Conservation (phyloP, 805 yeast species). For the Torulaspora delbrueckii region DNA sequence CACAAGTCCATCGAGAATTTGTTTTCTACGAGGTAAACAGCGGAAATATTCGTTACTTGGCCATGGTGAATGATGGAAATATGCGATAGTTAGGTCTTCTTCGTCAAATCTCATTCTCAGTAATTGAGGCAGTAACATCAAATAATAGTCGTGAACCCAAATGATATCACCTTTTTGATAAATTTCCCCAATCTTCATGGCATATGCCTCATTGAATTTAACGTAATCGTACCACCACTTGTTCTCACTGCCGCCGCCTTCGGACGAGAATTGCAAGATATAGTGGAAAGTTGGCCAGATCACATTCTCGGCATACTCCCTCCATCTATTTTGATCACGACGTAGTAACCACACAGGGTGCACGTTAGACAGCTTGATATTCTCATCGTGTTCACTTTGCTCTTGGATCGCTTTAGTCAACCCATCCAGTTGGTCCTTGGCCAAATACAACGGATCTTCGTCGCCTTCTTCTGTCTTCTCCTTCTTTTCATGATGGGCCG, state of each 20-base stretch:
- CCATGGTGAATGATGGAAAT: constrained; percentile 86
- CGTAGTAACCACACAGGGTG: constrained; percentile 89
- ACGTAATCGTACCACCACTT: constrained; percentile 88
- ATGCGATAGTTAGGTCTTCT: constrained; percentile 69
- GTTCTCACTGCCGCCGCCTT: constrained; percentile 58
- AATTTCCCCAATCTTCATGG: constrained; percentile 64
- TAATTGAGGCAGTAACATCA: constrained; percentile 75
- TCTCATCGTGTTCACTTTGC: constrained; percentile 42
- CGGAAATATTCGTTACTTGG: constrained; percentile 93
- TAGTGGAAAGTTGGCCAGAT: constrained; percentile 96
- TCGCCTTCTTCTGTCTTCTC: constrained; percentile 35
- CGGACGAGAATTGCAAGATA: constrained; percentile 70
- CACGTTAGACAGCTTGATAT: constrained; percentile 40
- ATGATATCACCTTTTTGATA: constrained; percentile 87
- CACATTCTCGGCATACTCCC: constrained; percentile 81
- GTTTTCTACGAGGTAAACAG: constrained; percentile 75
- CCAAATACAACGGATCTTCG: constrained; percentile 59
- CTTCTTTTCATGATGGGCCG: constrained; percentile 7
- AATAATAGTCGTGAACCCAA: constrained; percentile 89
- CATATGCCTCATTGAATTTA: constrained; percentile 83
- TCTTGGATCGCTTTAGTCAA: constrained; percentile 33
- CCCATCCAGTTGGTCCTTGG: constrained; percentile 48
- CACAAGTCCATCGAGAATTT: constrained; percentile 82
- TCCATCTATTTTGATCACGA: constrained; percentile 76
- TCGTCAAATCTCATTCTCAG: constrained; percentile 58